phyloP scores from a whole-genome alignment of 1,284 basidiomycete genomes.

The Trametes pubescens region DNA sequence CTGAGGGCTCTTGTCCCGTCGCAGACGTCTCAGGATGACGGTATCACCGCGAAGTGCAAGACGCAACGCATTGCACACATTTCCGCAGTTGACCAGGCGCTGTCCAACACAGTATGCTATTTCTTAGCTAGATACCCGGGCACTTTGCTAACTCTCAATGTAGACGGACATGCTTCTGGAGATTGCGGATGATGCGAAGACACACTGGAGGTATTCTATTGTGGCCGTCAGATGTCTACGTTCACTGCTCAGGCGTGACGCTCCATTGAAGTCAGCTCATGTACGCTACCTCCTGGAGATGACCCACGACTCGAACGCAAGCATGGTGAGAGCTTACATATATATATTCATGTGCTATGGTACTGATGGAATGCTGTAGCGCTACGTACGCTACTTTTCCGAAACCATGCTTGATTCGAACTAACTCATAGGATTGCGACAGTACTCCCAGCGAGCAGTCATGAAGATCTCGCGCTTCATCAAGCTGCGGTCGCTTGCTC shows the following conservation, averaged over 20 bases:
- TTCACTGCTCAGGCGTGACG: constrained; percentile 79
- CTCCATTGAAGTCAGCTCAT: constrained; percentile 62
- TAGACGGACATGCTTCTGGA: constrained; percentile 50
- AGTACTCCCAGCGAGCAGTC: constrained; percentile 76
- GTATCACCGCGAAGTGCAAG: constrained; percentile 52
- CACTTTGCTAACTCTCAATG: neutral
- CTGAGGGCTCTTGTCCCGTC: constrained; percentile 50
- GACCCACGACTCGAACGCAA: constrained; percentile 66
- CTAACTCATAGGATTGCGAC: constrained; percentile 1
- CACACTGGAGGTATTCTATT: constrained; percentile 89
- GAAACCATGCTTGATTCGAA: neutral
- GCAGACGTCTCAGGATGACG: constrained; percentile 43
- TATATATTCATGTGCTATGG: neutral
- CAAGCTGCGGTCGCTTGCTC: constrained; percentile 82
- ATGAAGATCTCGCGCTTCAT: constrained; percentile 74
- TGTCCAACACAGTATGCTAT: constrained; percentile 51
- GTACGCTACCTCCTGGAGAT: constrained; percentile 65
- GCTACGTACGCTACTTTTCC: constrained; percentile 58
- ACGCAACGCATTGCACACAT: constrained; percentile 56
- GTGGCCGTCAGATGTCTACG: constrained; percentile 79
- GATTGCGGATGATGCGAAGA: constrained; percentile 62
- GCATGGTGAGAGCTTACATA: constrained; percentile 55
- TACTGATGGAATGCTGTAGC: constrained; percentile 45
- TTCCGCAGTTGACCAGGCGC: constrained; percentile 50
- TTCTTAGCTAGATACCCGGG: neutral